phyloP scores from a whole-genome alignment of 208 protist species.

The Trypanosoma cruzi region DNA sequence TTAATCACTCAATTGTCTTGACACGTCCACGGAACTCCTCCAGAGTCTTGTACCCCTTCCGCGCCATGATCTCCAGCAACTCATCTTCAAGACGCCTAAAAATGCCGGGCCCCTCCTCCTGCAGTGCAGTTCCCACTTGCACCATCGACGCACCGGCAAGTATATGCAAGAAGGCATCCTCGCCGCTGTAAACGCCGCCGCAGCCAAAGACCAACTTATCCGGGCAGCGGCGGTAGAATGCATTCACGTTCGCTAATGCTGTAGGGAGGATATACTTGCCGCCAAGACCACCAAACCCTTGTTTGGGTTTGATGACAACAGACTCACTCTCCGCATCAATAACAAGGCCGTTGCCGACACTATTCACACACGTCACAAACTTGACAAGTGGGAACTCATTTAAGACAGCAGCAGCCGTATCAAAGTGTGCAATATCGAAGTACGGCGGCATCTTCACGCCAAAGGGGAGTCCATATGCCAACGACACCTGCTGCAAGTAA shows the following conservation, averaged over 20 bases:
- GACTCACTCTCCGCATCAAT: constrained; percentile 84
- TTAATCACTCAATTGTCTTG: constrained; percentile 69
- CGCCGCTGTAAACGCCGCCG: constrained; percentile 81
- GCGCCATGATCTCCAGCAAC: constrained; percentile 74
- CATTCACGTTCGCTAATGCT: constrained; percentile 89
- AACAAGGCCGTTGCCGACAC: constrained; percentile 85
- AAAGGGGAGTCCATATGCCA: constrained; percentile 71
- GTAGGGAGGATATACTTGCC: constrained; percentile 86
- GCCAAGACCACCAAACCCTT: constrained; percentile 87
- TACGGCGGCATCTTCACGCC: constrained; percentile 92
- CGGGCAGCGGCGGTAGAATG: constrained; percentile 85
- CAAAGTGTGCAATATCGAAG: constrained; percentile 91
- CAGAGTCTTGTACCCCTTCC: constrained; percentile 86
- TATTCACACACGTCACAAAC: constrained; percentile 91
- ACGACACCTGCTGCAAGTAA: constrained; percentile 65
- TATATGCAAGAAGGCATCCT: constrained; percentile 86
- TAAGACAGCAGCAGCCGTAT: constrained; percentile 75
- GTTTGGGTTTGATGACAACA: constrained; percentile 88
- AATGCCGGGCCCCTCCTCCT: constrained; percentile 74
- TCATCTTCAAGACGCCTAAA: constrained; percentile 73
- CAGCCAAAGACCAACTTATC: constrained; percentile 83
- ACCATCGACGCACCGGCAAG: constrained; percentile 87
- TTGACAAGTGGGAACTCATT: constrained; percentile 82
- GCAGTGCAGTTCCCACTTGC: constrained; percentile 83
- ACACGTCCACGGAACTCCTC: constrained; percentile 88